Evolutionary conservation across 495 filamentous ascomycete genomes (phyloP).

Genomic region (Hypoxylon subgilvum): DNA sequence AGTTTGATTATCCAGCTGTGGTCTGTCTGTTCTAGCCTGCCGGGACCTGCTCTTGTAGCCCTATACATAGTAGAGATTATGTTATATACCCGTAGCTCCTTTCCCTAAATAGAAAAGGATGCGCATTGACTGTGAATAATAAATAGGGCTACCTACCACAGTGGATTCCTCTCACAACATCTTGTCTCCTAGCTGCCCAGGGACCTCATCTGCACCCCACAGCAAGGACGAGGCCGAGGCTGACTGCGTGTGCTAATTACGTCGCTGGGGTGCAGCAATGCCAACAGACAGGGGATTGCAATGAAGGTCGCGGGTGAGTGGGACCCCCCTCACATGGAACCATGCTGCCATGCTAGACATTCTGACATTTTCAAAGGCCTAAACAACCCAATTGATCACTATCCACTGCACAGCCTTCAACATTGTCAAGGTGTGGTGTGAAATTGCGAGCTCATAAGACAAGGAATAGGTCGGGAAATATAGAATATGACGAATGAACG

Average conservation of each 20-base stretch:
- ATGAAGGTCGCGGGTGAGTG: slow-evolving; percentile 26
- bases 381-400: slow-evolving; percentile 13
- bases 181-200: too few relatives aligned
- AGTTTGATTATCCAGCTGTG: too few relatives aligned
- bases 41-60: too few relatives aligned
- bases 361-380: slow-evolving; percentile 22
- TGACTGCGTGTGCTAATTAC: slow-evolving; percentile 33
- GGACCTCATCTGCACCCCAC: slow-evolving; percentile 39
- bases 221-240: slow-evolving; percentile 34
- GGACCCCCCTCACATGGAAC: not conserved
- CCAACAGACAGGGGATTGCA: slow-evolving; percentile 16
- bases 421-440: slow-evolving; percentile 22
- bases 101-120: not conserved
- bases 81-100: too few relatives aligned
- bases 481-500: slow-evolving; percentile 33
- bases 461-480: slow-evolving; percentile 20
- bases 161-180: too few relatives aligned
- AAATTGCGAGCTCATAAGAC: slow-evolving; percentile 32
- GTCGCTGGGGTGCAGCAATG: slow-evolving; percentile 24
- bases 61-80: too few relatives aligned
- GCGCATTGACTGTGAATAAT: not conserved
- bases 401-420: slow-evolving; percentile 18
- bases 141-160: too few relatives aligned
- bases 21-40: too few relatives aligned
- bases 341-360: slow-evolving; percentile 2